phyloP scores from a whole-genome alignment of 2,329 filamentous ascomycete genomes.

The Dactylellina drechsleri region DNA sequence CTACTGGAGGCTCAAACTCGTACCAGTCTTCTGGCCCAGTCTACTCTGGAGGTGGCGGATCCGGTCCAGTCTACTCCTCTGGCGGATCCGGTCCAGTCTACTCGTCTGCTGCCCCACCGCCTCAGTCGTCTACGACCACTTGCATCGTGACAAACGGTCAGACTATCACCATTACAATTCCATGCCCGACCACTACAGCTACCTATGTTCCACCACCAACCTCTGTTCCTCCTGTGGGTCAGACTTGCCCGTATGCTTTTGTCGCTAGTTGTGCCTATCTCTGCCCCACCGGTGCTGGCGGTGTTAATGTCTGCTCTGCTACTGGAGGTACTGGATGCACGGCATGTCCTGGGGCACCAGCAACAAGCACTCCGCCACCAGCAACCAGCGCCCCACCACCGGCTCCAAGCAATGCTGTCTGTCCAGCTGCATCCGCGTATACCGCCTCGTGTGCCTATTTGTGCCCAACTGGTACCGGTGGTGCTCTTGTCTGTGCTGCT shows the following conservation, averaged over 20 bases:
- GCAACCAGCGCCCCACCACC: not conserved
- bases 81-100: not conserved
- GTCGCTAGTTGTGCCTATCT: slow-evolving; percentile 8
- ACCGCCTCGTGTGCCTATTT: not conserved
- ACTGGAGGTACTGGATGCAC: not conserved
- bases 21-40: not conserved
- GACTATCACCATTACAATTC: slow-evolving; percentile 2
- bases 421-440: not conserved
- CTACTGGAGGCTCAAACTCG: not conserved
- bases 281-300: not conserved
- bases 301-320: slow-evolving; percentile 9
- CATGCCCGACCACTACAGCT: slow-evolving; percentile 5
- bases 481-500: not conserved
- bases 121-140: not conserved
- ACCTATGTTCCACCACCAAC: slow-evolving; percentile 7
- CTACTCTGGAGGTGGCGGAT: not conserved
- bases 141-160: not conserved
- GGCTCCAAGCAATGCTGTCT: not conserved
- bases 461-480: not conserved
- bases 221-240: not conserved
- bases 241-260: slow-evolving; percentile 1
- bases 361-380: not conserved
- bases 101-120: not conserved
- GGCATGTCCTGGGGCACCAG: not conserved
- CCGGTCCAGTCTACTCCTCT: not conserved